phyloP scores from a whole-genome alignment of 1,284 basidiomycete genomes.

The Cryptococcus sp. region DNA sequence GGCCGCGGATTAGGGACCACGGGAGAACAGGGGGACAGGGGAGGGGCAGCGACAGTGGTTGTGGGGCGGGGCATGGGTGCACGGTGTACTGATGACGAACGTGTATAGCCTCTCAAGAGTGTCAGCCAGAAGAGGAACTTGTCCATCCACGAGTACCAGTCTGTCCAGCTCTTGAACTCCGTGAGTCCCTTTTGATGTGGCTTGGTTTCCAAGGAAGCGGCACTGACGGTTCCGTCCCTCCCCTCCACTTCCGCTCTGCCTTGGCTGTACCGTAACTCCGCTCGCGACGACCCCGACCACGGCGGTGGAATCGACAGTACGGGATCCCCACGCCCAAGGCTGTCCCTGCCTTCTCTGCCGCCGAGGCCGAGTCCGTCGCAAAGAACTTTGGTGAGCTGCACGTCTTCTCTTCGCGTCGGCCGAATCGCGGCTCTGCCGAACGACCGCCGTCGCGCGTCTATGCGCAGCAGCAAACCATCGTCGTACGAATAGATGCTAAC shows the following conservation, averaged over 20 bases:
- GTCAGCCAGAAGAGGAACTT: constrained; percentile 62
- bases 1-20: too few relatives aligned
- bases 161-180: constrained; percentile 88
- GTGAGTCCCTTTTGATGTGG: constrained; percentile 53
- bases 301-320: constrained; percentile 59
- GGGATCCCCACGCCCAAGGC: constrained; percentile 95
- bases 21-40: background rate
- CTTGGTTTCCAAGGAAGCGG: too few relatives aligned
- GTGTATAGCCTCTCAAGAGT: constrained; percentile 17
- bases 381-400: constrained; percentile 69
- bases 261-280: background rate
- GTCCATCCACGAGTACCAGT: constrained; percentile 98
- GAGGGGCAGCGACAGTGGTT: background rate
- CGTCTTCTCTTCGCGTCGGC: background rate
- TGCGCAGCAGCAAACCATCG: too few relatives aligned
- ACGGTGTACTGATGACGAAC: too few relatives aligned
- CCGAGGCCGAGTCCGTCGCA: constrained; percentile 87
- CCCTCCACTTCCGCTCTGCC: background rate
- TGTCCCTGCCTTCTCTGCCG: constrained; percentile 76
- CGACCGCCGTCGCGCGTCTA: too few relatives aligned
- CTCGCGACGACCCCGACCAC: background rate
- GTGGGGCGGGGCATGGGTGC: background rate
- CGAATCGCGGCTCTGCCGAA: too few relatives aligned
- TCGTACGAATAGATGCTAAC: background rate
- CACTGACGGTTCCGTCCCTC: background rate